A percentile compares a stretch with the other conserved stretches of the same genome.
Evolutionary conservation across 1,284 basidiomycete genomes (phyloP).

Genomic region (Sporisorium reilianum): DNA sequence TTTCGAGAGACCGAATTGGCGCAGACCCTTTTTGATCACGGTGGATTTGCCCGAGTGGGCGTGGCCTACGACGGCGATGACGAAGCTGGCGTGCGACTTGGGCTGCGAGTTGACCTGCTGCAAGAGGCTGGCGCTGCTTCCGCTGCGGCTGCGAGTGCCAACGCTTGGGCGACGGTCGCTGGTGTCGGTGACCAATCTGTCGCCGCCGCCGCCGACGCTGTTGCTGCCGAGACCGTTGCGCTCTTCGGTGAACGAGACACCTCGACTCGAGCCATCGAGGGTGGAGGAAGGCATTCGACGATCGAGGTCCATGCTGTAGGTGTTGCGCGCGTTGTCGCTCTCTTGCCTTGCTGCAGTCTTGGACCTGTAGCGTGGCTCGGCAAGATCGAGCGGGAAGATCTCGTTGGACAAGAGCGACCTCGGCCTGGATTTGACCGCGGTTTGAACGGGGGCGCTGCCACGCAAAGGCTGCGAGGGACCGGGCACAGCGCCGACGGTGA

Average conservation of each 20-base stretch:
- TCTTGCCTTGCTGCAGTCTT: conserved; percentile 9
- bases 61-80: conserved; percentile 64
- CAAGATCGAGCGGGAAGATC: conserved; percentile 50
- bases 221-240: conserved; percentile 10
- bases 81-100: conserved; percentile 61
- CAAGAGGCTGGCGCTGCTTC: conserved; percentile 59
- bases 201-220: conserved; percentile 15
- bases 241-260: conserved; percentile 11
- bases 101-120: conserved; percentile 61
- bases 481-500: conserved; percentile 62
- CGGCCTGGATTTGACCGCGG: conserved; percentile 34
- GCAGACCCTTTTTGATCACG: conserved; percentile 63
- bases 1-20: conserved; percentile 62
- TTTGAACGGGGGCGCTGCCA: conserved; percentile 12
- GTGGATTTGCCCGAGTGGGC: conserved; percentile 60
- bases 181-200: conserved; percentile 18
- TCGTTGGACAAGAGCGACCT: conserved; percentile 58
- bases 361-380: conserved; percentile 36
- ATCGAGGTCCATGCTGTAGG: conserved; percentile 37
- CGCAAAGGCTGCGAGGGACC: conserved; percentile 11
- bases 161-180: conserved; percentile 39
- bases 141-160: conserved; percentile 56
- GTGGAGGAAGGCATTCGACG: conserved; percentile 17
- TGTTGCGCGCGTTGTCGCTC: conserved; percentile 23
- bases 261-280: conserved; percentile 11